Evolutionary conservation across 108 stramenopile species (phyloP).

Genomic region (Parmales sp.): DNA sequence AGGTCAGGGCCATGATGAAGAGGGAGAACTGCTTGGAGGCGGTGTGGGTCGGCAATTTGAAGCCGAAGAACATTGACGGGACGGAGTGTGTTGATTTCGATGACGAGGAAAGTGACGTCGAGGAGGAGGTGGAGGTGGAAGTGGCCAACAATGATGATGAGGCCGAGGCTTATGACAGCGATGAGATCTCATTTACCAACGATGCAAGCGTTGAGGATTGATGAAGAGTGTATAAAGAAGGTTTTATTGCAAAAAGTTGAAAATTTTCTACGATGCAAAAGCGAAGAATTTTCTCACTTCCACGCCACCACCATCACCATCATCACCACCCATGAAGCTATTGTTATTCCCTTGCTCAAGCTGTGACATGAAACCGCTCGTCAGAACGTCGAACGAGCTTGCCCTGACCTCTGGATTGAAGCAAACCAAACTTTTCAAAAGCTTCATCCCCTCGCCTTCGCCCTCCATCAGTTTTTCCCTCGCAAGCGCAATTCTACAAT

Average conservation of each 20-base stretch:
- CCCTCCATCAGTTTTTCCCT: constrained; percentile 36
- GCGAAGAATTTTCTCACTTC: neutral
- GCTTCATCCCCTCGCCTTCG: constrained; percentile 71
- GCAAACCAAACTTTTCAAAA: constrained; percentile 45
- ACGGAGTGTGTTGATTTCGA: neutral
- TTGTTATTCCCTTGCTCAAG: no score
- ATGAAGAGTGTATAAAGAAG: no score
- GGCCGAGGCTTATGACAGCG: no score
- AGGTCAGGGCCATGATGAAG: constrained; percentile 34
- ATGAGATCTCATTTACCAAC: no score
- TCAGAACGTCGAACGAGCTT: constrained; percentile 58
- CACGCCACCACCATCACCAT: neutral
- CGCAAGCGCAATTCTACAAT: constrained; percentile 51
- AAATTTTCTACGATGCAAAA: no score
- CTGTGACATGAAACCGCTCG: no score
- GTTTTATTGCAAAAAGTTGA: no score
- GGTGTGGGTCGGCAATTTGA: constrained; percentile 24
- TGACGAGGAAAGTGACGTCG: constrained; percentile 4
- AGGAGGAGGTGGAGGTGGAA: constrained; percentile 7
- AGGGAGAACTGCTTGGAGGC: constrained; percentile 37
- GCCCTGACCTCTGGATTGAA: constrained; percentile 59
- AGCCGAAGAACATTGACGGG: constrained; percentile 21
- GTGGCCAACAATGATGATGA: constrained; percentile 2
- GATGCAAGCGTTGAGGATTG: no score
- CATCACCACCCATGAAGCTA: no score